phyloP scores from a whole-genome alignment of 768 basidiomycete genomes.

The Hericium alpestre region DNA sequence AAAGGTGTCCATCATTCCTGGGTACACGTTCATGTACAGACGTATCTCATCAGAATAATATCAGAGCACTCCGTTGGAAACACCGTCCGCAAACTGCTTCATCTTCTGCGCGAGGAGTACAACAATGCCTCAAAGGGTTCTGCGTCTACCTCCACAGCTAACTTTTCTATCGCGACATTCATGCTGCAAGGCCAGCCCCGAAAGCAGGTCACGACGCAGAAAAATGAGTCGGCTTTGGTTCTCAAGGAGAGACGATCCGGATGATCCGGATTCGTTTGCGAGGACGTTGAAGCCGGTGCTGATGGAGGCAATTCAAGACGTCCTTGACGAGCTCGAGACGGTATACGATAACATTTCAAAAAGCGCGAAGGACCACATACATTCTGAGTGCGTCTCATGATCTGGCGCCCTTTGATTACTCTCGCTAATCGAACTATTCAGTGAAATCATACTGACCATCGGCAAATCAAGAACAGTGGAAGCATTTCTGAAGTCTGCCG shows the following conservation, averaged over 20 bases:
- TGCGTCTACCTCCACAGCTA: constrained; percentile 24
- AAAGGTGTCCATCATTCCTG: constrained; percentile 51
- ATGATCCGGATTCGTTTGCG: constrained; percentile 74
- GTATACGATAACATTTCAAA: constrained; percentile 92
- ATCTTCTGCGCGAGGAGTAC: constrained; percentile 93
- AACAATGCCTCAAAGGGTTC: constrained; percentile 58
- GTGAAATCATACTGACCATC: constrained; percentile 90
- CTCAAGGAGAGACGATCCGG: constrained; percentile 60
- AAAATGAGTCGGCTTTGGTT: constrained; percentile 43
- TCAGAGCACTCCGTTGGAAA: constrained; percentile 93
- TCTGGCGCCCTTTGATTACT: neutral
- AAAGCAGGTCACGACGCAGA: constrained; percentile 30
- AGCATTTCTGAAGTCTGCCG: constrained; percentile 85
- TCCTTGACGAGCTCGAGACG: constrained; percentile 90
- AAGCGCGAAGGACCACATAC: constrained; percentile 91
- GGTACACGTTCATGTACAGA: constrained; percentile 5
- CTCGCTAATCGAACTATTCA: constrained; percentile 19
- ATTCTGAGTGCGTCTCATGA: constrained; percentile 71
- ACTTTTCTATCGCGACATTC: constrained; percentile 73
- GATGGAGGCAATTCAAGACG: constrained; percentile 95
- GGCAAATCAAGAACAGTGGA: constrained; percentile 94
- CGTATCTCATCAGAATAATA: neutral
- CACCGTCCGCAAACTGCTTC: constrained; percentile 84
- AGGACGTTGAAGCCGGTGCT: constrained; percentile 79
- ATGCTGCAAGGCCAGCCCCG: constrained; percentile 70